Percentiles rank a stretch among this genome's conserved stretches.
Conservation (phyloP, 257 asterid species). For the Anisodus tanguticus region DNA sequence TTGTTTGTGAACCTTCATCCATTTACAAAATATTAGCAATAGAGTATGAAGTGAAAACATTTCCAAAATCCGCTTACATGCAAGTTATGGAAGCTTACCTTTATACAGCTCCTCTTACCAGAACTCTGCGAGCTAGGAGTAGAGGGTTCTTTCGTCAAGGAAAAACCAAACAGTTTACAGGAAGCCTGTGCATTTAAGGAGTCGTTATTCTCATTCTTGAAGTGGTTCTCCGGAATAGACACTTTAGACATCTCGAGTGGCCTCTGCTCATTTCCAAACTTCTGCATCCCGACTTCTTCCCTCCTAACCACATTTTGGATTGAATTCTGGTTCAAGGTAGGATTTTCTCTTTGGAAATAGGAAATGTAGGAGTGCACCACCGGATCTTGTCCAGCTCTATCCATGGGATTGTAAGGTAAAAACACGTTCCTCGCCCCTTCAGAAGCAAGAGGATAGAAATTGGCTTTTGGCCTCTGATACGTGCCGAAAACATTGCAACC, state of each 20-base stretch:
- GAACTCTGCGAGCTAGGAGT: slow-evolving; percentile 56
- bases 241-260: slow-evolving; percentile 53
- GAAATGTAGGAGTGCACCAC: slow-evolving; percentile 53
- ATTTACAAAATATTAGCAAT: slow-evolving; percentile 27
- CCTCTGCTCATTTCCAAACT: slow-evolving; percentile 47
- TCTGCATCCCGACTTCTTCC: slow-evolving; percentile 45
- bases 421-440: slow-evolving; percentile 74
- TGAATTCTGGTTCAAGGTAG: slow-evolving; percentile 46
- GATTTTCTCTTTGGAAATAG: slow-evolving; percentile 54
- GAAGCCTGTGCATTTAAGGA: slow-evolving; percentile 49
- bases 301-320: slow-evolving; percentile 48
- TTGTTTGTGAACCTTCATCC: slow-evolving; percentile 90
- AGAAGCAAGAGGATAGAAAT: slow-evolving; percentile 84
- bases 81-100: slow-evolving; percentile 49
- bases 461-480: slow-evolving; percentile 51
- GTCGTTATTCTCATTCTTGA: slow-evolving; percentile 45
- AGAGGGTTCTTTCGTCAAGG: slow-evolving; percentile 70
- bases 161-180: slow-evolving; percentile 80
- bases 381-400: slow-evolving; percentile 59
- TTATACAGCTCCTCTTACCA: slow-evolving; percentile 84
- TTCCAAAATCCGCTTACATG: slow-evolving; percentile 4
- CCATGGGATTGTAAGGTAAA: slow-evolving; percentile 58
- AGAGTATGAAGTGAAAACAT: slow-evolving; percentile 13
- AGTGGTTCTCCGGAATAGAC: slow-evolving; percentile 47
- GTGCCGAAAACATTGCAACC: slow-evolving; percentile 49